These are phyloP conservation scores for Leptographium wingfieldii DNA, from an alignment of 2,329 filamentous ascomycete species.

Conservation along the genomic window DNA sequence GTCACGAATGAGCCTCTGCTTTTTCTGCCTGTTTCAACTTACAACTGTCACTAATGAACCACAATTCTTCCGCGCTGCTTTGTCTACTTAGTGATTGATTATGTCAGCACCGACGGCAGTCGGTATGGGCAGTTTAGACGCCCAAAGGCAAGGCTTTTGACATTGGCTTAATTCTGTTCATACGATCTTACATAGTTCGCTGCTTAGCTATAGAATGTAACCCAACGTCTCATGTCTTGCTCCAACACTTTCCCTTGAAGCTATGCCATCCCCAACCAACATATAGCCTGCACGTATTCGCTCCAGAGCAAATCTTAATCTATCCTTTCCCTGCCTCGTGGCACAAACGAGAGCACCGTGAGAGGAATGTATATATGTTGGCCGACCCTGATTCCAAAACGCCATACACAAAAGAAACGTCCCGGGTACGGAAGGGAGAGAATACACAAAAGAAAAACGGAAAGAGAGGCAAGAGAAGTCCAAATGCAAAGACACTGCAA, in stretches of 20 bases:
- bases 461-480: not conserved
- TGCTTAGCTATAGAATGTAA: too few relatives aligned
- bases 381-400: not conserved
- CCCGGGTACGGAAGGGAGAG: not conserved
- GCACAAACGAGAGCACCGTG: not conserved
- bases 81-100: not conserved
- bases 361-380: not conserved
- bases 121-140: too few relatives aligned
- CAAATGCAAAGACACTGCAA: not conserved
- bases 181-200: too few relatives aligned
- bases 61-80: not conserved
- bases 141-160: too few relatives aligned
- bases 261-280: not conserved
- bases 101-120: too few relatives aligned
- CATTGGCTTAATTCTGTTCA: too few relatives aligned
- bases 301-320: not conserved
- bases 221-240: too few relatives aligned
- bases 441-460: not conserved
- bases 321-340: not conserved
- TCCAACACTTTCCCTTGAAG: too few relatives aligned
- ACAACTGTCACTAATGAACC: not conserved
- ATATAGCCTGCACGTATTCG: not conserved
- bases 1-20: too few relatives aligned
- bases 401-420: not conserved
- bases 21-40: not conserved